These are phyloP conservation scores for Jimgerdemannia flammicorona DNA, from an alignment of 192 early-diverging fungal genomes.

Conservation along the genomic window DNA sequence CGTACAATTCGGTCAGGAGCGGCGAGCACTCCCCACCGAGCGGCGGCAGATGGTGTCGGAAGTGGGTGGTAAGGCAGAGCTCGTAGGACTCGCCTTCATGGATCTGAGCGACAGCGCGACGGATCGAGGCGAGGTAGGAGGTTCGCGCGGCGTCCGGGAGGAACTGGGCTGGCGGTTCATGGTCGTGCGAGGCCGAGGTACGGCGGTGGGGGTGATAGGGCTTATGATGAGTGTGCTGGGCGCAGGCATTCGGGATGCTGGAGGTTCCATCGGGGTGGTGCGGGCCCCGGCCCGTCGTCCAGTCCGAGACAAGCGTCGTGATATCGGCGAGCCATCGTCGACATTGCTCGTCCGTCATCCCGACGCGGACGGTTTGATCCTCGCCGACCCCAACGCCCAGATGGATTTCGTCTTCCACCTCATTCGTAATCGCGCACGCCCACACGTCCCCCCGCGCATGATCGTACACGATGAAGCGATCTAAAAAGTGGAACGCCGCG, in stretches of 20 bases:
- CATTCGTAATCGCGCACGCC: constrained; percentile 12
- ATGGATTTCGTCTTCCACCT: not conserved
- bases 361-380: not conserved
- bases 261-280: no score
- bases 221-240: no score
- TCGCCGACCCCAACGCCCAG: constrained; percentile 1
- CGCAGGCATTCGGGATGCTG: no score
- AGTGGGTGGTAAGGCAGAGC: constrained; percentile 86
- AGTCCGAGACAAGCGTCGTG: no score
- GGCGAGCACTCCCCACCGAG: constrained; percentile 6
- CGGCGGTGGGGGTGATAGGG: no score
- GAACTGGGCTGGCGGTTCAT: constrained; percentile 19
- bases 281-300: no score
- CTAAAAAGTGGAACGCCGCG: constrained; percentile 56
- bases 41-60: constrained; percentile 39
- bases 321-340: no score
- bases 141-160: constrained; percentile 35
- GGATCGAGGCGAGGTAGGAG: constrained; percentile 56
- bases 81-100: constrained; percentile 92
- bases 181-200: not conserved
- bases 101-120: constrained; percentile 58
- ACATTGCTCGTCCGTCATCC: no score
- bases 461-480: constrained; percentile 55
- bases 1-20: constrained; percentile 54
- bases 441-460: constrained; percentile 25